Percentiles rank a stretch among this genome's conserved stretches.
These are phyloP conservation scores for Chytriomyces confervae DNA, from an alignment of 192 early-diverging fungal genomes.

Conservation along the genomic window DNA sequence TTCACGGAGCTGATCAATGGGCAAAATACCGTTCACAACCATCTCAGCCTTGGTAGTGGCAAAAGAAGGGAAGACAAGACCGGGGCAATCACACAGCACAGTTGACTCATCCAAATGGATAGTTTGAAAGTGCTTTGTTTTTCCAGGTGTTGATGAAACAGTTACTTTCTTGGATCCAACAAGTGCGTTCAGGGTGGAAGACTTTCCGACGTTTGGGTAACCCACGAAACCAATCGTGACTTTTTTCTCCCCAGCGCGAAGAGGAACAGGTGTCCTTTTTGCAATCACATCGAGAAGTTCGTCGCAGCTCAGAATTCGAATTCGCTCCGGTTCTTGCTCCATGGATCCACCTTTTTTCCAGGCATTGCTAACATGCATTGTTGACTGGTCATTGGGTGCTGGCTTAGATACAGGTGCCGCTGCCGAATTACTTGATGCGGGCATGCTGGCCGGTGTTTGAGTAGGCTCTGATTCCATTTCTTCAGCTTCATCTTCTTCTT, in stretches of 20 bases:
- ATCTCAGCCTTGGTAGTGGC: constrained; percentile 98
- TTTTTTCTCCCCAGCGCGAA: constrained; percentile 50
- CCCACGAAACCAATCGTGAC: constrained; percentile 95
- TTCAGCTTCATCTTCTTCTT: constrained; percentile 50
- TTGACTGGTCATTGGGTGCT: constrained; percentile 12
- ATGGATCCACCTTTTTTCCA: constrained; percentile 44
- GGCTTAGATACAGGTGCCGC: not conserved
- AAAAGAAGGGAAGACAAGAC: constrained; percentile 98
- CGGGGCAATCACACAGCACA: constrained; percentile 98
- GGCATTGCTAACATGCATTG: constrained; percentile 38
- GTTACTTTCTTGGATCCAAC: constrained; percentile 93
- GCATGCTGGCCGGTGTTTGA: constrained; percentile 2
- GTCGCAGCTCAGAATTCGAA: constrained; percentile 66
- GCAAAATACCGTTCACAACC: constrained; percentile 98
- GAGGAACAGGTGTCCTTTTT: constrained; percentile 58
- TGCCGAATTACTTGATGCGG: constrained; percentile 38
- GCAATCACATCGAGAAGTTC: constrained; percentile 74
- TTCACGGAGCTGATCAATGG: constrained; percentile 98
- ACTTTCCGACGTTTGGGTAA: constrained; percentile 99
- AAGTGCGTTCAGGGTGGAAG: constrained; percentile 96
- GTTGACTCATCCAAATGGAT: constrained; percentile 85
- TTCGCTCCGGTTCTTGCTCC: constrained; percentile 51
- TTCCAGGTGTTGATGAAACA: constrained; percentile 96
- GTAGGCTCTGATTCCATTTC: constrained; percentile 55
- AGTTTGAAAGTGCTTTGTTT: constrained; percentile 99